A percentile compares a stretch with the other conserved stretches of the same genome.
phyloP scores from a whole-genome alignment of 208 protist genomes.

The Tritrichomonas foetus region DNA sequence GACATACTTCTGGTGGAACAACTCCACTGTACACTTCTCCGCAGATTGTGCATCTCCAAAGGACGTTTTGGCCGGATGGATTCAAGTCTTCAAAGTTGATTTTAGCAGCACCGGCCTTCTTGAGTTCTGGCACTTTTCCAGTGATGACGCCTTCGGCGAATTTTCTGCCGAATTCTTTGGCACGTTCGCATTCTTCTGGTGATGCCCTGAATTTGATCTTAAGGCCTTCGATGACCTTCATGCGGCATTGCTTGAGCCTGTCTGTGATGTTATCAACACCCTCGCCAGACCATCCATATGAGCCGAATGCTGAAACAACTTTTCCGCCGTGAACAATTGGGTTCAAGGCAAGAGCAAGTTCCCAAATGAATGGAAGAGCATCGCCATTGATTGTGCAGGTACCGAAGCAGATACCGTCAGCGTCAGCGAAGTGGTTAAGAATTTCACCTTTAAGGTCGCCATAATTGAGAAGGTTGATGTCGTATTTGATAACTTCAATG shows the following conservation, averaged over 20 bases:
- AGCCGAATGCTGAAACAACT: not conserved
- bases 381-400: constrained; percentile 39
- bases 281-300: constrained; percentile 1
- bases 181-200: not conserved
- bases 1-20: not conserved
- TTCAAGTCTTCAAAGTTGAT: not conserved
- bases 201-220: constrained; percentile 11
- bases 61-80: not conserved
- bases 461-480: not conserved
- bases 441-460: not conserved
- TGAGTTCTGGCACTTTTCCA: not conserved
- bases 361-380: constrained; percentile 25
- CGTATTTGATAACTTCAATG: not conserved
- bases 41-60: not conserved
- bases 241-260: not conserved
- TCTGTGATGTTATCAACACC: constrained; percentile 28
- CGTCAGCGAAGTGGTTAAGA: not conserved
- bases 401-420: not conserved
- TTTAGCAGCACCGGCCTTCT: not conserved
- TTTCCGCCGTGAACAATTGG: not conserved
- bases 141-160: not conserved
- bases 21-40: constrained; percentile 19
- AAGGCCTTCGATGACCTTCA: not conserved
- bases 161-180: not conserved
- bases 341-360: not conserved